Percentiles rank a stretch among this genome's conserved stretches.
Conservation (phyloP, 208 protist genomes). For the Trichomonas tenax region DNA sequence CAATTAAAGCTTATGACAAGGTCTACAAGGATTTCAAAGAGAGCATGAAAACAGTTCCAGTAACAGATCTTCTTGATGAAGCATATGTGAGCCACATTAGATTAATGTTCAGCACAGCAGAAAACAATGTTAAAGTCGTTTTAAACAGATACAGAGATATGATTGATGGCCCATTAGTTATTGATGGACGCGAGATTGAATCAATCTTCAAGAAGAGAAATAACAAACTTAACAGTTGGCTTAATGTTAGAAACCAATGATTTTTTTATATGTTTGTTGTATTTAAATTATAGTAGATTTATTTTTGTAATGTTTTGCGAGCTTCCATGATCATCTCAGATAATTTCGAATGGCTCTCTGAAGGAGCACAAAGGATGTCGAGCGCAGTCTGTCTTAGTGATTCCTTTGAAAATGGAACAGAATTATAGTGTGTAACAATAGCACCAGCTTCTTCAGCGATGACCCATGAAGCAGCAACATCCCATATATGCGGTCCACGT, state of each 20-base stretch:
- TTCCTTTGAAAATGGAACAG: background rate
- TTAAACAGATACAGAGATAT: background rate
- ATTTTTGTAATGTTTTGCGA: background rate
- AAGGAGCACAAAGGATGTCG: background rate
- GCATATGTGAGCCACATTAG: background rate
- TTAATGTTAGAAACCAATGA: no score
- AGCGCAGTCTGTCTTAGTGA: background rate
- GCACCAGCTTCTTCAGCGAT: background rate
- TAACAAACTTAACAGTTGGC: background rate
- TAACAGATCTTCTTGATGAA: background rate
- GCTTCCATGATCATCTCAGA: background rate
- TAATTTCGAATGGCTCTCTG: background rate
- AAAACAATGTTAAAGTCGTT: background rate
- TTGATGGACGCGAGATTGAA: background rate
- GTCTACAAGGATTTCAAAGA: background rate
- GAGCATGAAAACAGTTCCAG: background rate
- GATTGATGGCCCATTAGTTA: background rate
- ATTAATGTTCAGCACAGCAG: background rate
- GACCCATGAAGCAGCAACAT: background rate
- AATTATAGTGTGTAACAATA: background rate
- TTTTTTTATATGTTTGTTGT: no score
- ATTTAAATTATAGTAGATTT: background rate
- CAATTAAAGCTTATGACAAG: background rate
- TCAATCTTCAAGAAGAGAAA: background rate
- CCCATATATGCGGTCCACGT: background rate